Percentiles rank a stretch among this genome's conserved stretches.
Conservation (phyloP, 2,329 filamentous ascomycete species). For the Xylariaceae sp. region DNA sequence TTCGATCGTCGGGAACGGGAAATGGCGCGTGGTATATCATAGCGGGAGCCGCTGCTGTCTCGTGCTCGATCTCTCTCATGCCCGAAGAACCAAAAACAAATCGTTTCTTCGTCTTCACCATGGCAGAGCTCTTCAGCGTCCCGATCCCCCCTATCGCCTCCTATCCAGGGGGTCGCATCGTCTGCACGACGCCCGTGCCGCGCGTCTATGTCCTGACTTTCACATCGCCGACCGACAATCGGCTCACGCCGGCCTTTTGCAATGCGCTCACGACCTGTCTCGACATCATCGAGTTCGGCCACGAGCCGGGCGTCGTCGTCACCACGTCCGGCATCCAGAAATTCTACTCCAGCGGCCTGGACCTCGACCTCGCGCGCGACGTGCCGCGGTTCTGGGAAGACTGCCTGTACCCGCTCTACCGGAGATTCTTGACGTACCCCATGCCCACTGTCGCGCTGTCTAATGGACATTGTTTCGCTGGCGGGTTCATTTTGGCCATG, state of each 20-base stretch:
- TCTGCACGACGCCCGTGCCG: constrained; percentile 55
- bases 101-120: constrained; percentile 8
- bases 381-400: constrained; percentile 57
- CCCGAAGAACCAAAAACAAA: not conserved
- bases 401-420: constrained; percentile 60
- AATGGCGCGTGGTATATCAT: no score
- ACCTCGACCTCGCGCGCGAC: constrained; percentile 60
- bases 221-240: constrained; percentile 67
- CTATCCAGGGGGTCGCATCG: constrained; percentile 53
- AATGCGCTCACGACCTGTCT: constrained; percentile 63
- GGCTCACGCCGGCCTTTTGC: constrained; percentile 64
- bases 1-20: no score
- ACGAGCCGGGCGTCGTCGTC: constrained; percentile 66
- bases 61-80: no score
- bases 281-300: constrained; percentile 65
- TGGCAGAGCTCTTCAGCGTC: constrained; percentile 31
- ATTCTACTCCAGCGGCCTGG: constrained; percentile 81
- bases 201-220: constrained; percentile 69
- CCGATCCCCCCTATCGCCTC: constrained; percentile 5
- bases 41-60: no score
- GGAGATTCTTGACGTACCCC: constrained; percentile 63
- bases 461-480: constrained; percentile 77
- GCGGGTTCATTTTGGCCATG: constrained; percentile 75
- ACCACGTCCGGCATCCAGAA: constrained; percentile 72
- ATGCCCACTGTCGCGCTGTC: constrained; percentile 78